Conservation (phyloP, 2,329 filamentous ascomycete genomes). For the Fusarium albidum region DNA sequence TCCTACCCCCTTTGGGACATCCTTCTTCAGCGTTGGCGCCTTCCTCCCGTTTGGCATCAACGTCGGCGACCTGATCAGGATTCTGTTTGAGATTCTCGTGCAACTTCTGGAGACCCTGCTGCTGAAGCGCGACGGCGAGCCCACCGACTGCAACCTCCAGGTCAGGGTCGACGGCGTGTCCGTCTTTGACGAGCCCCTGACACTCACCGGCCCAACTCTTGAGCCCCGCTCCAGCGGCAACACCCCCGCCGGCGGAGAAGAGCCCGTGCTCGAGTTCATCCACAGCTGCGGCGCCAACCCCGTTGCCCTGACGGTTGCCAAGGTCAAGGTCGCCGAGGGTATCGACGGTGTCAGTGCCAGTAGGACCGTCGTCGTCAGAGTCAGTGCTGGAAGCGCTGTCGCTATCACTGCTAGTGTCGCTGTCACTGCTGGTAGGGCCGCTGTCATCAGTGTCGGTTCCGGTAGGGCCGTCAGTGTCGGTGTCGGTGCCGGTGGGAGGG, state of each 20-base stretch:
- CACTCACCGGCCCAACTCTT: neutral
- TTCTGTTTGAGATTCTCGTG: slow-evolving; percentile 6
- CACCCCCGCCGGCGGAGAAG: rapidly evolving
- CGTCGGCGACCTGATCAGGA: neutral
- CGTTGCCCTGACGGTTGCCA: neutral
- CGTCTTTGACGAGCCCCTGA: neutral
- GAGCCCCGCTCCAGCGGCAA: rapidly evolving
- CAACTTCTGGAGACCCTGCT: rapidly evolving
- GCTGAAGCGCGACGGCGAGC: slow-evolving; percentile 11
- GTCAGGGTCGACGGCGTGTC: neutral
- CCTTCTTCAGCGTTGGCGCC: slow-evolving; percentile 2
- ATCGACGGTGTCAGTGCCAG: slow-evolving; percentile 38
- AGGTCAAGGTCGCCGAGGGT: slow-evolving; percentile 21
- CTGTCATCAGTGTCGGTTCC: slow-evolving; percentile 33
- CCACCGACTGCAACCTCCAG: slow-evolving; percentile 2
- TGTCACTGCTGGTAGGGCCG: slow-evolving; percentile 39
- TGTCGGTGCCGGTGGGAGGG: too few relatives aligned
- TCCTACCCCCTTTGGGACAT: neutral
- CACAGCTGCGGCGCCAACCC: slow-evolving; percentile 19
- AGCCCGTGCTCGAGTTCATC: neutral
- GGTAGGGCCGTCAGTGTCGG: too few relatives aligned
- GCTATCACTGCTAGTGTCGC: too few relatives aligned
- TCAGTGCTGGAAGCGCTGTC: too few relatives aligned
- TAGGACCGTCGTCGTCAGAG: neutral
- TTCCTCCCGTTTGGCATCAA: rapidly evolving